Evolutionary conservation across 768 basidiomycete genomes (phyloP).

Genomic region (Boletus fagicola): DNA sequence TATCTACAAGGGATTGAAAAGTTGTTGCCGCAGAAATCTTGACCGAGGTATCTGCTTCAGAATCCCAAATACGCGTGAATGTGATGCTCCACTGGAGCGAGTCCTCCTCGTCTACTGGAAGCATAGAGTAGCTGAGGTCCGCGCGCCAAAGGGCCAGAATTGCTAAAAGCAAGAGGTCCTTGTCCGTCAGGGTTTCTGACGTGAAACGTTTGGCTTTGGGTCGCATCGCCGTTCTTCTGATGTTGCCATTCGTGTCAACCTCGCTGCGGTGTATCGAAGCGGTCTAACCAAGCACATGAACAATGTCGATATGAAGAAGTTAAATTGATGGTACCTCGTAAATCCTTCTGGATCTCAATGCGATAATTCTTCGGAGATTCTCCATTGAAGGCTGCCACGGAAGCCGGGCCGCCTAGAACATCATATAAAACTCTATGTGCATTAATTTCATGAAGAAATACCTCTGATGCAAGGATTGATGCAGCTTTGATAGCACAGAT

Average conservation of each 20-base stretch:
- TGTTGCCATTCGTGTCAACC: slow-evolving; percentile 53
- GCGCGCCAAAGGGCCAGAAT: slow-evolving; percentile 70
- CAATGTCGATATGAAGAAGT: slow-evolving; percentile 1
- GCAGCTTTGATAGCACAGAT: slow-evolving; percentile 73
- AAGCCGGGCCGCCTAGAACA: slow-evolving; percentile 48
- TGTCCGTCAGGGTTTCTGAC: slow-evolving; percentile 60
- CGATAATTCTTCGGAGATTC: slow-evolving; percentile 45
- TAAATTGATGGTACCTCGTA: slow-evolving; percentile 46
- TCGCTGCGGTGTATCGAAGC: slow-evolving; percentile 57
- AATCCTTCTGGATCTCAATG: slow-evolving; percentile 51
- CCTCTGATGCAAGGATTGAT: slow-evolving; percentile 67
- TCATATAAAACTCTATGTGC: slow-evolving; percentile 9
- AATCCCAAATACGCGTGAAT: slow-evolving; percentile 56
- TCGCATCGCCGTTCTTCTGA: slow-evolving; percentile 50
- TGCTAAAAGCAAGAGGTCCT: slow-evolving; percentile 67
- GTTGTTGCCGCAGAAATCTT: slow-evolving; percentile 59
- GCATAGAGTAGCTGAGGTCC: slow-evolving; percentile 53
- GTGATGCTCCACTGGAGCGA: slow-evolving; percentile 47
- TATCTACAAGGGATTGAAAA: slow-evolving; percentile 44
- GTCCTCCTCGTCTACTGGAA: slow-evolving; percentile 40
- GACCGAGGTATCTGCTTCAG: slow-evolving; percentile 59
- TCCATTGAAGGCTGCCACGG: slow-evolving; percentile 55
- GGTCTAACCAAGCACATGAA: slow-evolving; percentile 37
- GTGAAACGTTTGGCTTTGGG: slow-evolving; percentile 62
- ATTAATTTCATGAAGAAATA: slow-evolving; percentile 26